Evolutionary conservation across 1,284 basidiomycete genomes (phyloP).

Genomic region (Leccinum angustisporum): DNA sequence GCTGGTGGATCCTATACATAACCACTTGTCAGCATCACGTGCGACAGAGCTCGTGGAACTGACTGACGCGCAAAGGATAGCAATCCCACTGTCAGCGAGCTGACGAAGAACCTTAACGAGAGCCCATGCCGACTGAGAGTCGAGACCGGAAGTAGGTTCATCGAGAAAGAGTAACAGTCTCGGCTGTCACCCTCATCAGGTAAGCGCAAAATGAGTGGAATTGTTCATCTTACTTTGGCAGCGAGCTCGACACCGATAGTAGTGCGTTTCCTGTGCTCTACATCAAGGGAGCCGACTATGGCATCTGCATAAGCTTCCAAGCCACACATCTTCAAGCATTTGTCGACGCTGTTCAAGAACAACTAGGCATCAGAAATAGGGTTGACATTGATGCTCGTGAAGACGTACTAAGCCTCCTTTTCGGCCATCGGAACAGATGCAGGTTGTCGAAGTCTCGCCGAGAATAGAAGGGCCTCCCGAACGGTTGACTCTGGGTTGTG

Average conservation of each 20-base stretch:
- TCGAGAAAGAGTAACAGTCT: conserved; percentile 80
- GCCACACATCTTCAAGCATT: conserved; percentile 77
- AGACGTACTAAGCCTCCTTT: conserved; percentile 72
- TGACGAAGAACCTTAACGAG: conserved; percentile 77
- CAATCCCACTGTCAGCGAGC: conserved; percentile 74
- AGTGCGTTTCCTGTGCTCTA: conserved; percentile 75
- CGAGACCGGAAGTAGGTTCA: conserved; percentile 83
- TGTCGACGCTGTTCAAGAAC: conserved; percentile 56
- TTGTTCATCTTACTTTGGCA: conserved; percentile 44
- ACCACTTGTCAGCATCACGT: not conserved
- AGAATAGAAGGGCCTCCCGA: conserved; percentile 82
- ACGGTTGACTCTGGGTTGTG: conserved; percentile 71
- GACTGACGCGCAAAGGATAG: conserved; percentile 70
- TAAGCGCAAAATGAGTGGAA: not conserved
- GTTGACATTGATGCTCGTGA: not conserved
- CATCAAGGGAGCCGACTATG: conserved; percentile 70
- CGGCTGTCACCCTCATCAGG: conserved; percentile 42
- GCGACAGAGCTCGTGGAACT: conserved; percentile 25
- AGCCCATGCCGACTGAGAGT: conserved; percentile 87
- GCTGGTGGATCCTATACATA: conserved; percentile 34
- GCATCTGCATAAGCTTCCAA: conserved; percentile 72
- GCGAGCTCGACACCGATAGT: conserved; percentile 84
- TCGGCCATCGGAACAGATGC: conserved; percentile 61
- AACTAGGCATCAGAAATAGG: not conserved
- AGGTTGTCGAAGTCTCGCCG: conserved; percentile 80